phyloP scores from a whole-genome alignment of 2,329 filamentous ascomycete species.

The Cryphonectria nitschkei region DNA sequence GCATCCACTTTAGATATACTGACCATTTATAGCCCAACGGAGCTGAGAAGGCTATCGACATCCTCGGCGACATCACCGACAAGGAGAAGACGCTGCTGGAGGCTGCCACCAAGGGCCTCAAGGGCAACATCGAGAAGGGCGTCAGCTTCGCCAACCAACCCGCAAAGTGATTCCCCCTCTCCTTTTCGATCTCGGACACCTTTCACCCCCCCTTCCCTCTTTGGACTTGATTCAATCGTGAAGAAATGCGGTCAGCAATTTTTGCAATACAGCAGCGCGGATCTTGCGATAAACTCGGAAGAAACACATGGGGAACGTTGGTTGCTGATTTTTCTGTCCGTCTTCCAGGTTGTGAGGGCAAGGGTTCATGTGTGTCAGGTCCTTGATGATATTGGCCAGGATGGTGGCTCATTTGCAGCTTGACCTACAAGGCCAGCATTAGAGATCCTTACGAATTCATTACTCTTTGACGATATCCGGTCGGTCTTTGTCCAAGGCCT shows the following conservation, averaged over 20 bases:
- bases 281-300: constrained; percentile 24
- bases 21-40: constrained; percentile 66
- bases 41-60: constrained; percentile 82
- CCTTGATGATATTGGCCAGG: constrained; percentile 6
- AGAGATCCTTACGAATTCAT: constrained; percentile 18
- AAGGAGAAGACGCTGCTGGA: constrained; percentile 88
- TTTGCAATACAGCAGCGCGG: constrained; percentile 22
- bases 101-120: constrained; percentile 75
- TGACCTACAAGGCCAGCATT: constrained; percentile 12
- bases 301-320: constrained; percentile 16
- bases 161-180: constrained; percentile 72
- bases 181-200: constrained; percentile 24
- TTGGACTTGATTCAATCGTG: constrained; percentile 25
- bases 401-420: constrained; percentile 13
- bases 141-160: constrained; percentile 83
- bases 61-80: constrained; percentile 75
- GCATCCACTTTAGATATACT: constrained; percentile 7
- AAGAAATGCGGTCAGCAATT: constrained; percentile 12
- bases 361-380: constrained; percentile 12
- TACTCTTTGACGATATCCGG: constrained; percentile 13
- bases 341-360: constrained; percentile 29
- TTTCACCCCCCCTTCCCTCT: constrained; percentile 21
- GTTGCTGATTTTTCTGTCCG: constrained; percentile 25
- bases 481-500: constrained; percentile 1
- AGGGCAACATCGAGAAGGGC: constrained; percentile 94